Evolutionary conservation across 352 stramenopile genomes (phyloP), one percentile per base, ranked within the genome.

Genomic region (Phytophthora colocasiae): DNA sequence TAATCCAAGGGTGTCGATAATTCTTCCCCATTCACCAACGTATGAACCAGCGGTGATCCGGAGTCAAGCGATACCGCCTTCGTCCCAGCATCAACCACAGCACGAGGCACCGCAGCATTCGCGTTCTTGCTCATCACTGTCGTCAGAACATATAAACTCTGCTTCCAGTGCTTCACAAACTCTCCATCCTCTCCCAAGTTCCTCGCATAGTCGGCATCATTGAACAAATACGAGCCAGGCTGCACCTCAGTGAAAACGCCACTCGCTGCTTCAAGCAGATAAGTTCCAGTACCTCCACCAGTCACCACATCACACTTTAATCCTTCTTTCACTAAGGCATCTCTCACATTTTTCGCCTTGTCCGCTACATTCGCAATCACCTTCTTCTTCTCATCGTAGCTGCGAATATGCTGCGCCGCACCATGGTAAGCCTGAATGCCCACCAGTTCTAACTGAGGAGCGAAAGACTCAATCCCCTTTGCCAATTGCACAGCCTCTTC

Each of bases 351-450:
- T 36, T 71, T 72, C 4, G 82, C 78, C 46, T 78, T 90, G 17
- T 66, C 54, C 2, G 47, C 70, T 3, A 92, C 86, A 0, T 22
- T 17, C 1, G 66, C 27, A 49, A 92, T 83, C 27, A 87, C 69
- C 3, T 63, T 60, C 11, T 61, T 50, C 68, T 90, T 89, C 47
- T 92, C 79, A 4, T 49, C 63, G 29, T 81, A 77, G 34, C 45
- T 74, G n/a, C 84, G 80, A 52, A 93, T 88, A 61, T 94, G 84
- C 71, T 93, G 86, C 50, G 78, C 79, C 12, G 76, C 72, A 12
- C 86, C 86, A 54, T 94, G 86, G 53, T 94, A 94, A 44, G 78
- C 78, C 54, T 94, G 84, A 60, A 92, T 83, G 14, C 86, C 86
- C 2, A 65, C 52, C 24, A 93, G 71, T 26, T 67, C 36, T 6